These are phyloP conservation scores for Syncephalastrum contaminatum DNA, from an alignment of 371 early-diverging fungal genomes.

Conservation along the genomic window DNA sequence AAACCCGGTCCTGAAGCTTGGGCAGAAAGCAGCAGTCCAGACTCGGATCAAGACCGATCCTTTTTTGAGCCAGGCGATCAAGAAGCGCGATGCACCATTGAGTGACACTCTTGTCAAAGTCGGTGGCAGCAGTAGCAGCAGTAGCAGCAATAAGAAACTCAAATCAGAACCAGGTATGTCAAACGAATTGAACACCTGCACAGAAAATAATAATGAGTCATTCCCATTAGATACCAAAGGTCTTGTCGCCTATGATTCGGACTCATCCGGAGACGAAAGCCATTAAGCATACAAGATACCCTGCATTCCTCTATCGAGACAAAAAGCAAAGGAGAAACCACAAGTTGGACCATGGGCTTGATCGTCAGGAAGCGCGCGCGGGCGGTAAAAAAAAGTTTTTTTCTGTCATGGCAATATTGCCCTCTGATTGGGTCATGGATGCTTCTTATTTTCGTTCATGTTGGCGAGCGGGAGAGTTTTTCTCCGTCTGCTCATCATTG, in stretches of 20 bases:
- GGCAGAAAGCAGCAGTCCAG: conserved; percentile 26
- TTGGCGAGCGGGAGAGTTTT: conserved; percentile 37
- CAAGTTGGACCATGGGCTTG: neutral
- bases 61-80: conserved; percentile 23
- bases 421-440: neutral
- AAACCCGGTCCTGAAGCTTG: conserved; percentile 15
- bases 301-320: too few relatives aligned
- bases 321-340: conserved; percentile 1
- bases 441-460: conserved; percentile 12
- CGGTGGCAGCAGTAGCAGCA: too few relatives aligned
- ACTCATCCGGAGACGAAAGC: neutral
- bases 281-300: too few relatives aligned
- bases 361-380: conserved; percentile 1
- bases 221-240: neutral
- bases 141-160: conserved; percentile 1
- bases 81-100: conserved; percentile 12
- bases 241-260: conserved; percentile 5
- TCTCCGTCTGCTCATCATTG: conserved; percentile 34
- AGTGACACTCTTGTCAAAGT: neutral
- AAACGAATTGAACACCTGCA: neutral
- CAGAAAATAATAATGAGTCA: neutral
- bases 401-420: conserved; percentile 7
- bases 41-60: conserved; percentile 54
- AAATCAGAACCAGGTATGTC: conserved; percentile 5
- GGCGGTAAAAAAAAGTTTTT: conserved; percentile 1